Evolutionary conservation across 2,329 filamentous ascomycete species (phyloP).

Genomic region (Tothia fuscella): DNA sequence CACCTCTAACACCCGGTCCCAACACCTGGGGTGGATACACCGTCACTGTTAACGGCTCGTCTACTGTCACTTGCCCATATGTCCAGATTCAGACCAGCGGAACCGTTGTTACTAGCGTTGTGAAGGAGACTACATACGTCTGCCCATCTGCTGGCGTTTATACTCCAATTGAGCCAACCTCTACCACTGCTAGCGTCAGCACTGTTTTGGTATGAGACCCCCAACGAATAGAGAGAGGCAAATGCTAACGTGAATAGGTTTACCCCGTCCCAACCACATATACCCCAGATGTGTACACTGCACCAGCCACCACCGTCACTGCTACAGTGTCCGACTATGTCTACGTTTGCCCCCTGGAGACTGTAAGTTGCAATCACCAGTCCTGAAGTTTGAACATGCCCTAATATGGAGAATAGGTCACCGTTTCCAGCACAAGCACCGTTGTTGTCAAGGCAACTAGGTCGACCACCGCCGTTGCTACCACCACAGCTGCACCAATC

Average conservation of each 20-base stretch:
- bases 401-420: too few species aligned
- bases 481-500: constrained; percentile 5
- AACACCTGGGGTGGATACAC: constrained; percentile 63
- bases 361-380: constrained; percentile 3
- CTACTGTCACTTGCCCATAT: constrained; percentile 58
- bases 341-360: constrained; percentile 55
- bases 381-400: too few species aligned
- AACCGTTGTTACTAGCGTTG: constrained; percentile 51
- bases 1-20: constrained; percentile 49
- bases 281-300: constrained; percentile 61
- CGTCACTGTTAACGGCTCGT: constrained; percentile 53
- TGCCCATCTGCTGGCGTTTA: constrained; percentile 65
- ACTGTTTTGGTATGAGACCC: constrained; percentile 26
- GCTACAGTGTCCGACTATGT: constrained; percentile 56
- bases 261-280: constrained; percentile 55
- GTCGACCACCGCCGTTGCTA: constrained; percentile 9
- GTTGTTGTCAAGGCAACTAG: constrained; percentile 12
- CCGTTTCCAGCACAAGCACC: constrained; percentile 5
- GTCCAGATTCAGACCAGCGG: constrained; percentile 50
- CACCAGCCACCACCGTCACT: constrained; percentile 53
- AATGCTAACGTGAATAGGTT: constrained; percentile 24
- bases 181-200: constrained; percentile 43
- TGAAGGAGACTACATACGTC: constrained; percentile 58
- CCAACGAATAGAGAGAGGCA: constrained; percentile 37
- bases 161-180: constrained; percentile 54